These are phyloP conservation scores for Aspergillus hancockii DNA, from an alignment of 495 filamentous ascomycete species.

Conservation along the genomic window DNA sequence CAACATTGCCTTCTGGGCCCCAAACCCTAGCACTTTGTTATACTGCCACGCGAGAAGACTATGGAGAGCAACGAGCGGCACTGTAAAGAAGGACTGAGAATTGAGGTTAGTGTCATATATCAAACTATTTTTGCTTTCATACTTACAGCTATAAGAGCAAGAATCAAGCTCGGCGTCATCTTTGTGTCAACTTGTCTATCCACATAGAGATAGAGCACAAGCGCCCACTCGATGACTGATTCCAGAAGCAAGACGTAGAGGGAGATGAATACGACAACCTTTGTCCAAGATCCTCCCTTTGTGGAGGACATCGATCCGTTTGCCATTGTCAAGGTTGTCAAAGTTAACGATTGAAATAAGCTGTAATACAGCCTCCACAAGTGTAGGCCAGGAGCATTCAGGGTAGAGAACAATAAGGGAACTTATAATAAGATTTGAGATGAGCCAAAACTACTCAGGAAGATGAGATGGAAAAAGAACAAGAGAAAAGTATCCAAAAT, in stretches of 20 bases:
- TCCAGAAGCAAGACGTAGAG: constrained; percentile 43
- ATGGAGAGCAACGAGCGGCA: constrained; percentile 42
- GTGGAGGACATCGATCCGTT: constrained; percentile 23
- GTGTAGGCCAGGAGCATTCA: constrained; percentile 4
- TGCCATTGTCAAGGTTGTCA: constrained; percentile 25
- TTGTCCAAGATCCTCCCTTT: constrained; percentile 41
- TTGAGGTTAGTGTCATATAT: constrained; percentile 7
- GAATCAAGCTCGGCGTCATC: constrained; percentile 45
- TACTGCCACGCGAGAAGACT: constrained; percentile 49
- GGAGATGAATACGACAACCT: constrained; percentile 42
- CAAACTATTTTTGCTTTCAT: not conserved
- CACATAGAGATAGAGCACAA: constrained; percentile 44
- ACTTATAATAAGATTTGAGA: not conserved
- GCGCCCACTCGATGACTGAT: constrained; percentile 39
- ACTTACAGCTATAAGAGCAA: constrained; percentile 41
- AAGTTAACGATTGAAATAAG: constrained; percentile 2
- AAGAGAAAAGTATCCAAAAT: not conserved
- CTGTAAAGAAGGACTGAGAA: constrained; percentile 39
- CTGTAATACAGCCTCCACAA: constrained; percentile 17
- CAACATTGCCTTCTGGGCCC: constrained; percentile 35
- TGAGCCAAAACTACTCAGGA: not conserved
- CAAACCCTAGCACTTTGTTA: constrained; percentile 40
- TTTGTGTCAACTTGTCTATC: constrained; percentile 39
- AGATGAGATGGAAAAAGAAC: not conserved
- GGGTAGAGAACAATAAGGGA: not conserved